phyloP scores from a whole-genome alignment of 139 green algal genomes.

The Chlamydomonas eustigma region DNA sequence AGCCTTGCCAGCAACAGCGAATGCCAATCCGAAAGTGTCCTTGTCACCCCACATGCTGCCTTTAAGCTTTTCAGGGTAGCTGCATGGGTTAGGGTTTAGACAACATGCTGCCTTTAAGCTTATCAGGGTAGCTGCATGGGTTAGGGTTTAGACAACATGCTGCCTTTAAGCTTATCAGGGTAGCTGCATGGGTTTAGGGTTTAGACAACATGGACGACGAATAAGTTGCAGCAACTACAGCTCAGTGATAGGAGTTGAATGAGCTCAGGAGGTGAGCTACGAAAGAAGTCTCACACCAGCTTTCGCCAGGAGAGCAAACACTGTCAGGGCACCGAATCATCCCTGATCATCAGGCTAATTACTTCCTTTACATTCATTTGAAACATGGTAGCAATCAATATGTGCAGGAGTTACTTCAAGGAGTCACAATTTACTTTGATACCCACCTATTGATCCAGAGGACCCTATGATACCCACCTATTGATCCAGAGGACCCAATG shows the following conservation, averaged over 20 bases:
- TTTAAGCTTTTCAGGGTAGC: conserved; percentile 45
- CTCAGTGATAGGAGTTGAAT: background rate
- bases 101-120: conserved; percentile 31
- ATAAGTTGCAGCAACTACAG: conserved; percentile 24
- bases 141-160: conserved; percentile 37
- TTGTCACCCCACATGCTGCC: conserved; percentile 36
- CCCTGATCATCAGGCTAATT: too few species aligned
- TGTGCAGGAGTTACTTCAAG: too few species aligned
- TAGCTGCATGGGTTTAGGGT: conserved; percentile 45
- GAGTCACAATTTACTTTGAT: too few species aligned
- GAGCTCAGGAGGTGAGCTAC: too few species aligned
- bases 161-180: conserved; percentile 41
- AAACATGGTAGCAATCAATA: too few species aligned
- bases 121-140: conserved; percentile 38
- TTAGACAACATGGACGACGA: conserved; percentile 32
- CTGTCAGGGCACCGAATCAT: too few species aligned
- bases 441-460: too few species aligned
- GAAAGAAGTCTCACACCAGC: too few species aligned
- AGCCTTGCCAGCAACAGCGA: conserved; percentile 43
- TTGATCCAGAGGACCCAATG: too few species aligned
- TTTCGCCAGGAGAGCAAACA: too few species aligned
- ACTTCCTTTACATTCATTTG: too few species aligned
- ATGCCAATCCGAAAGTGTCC: conserved; percentile 52
- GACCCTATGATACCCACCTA: too few species aligned
- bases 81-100: conserved; percentile 39